Evolutionary conservation across 805 yeast species (phyloP), one percentile per base, ranked within the genome.

Genomic region (Blastobotrys parvus): DNA sequence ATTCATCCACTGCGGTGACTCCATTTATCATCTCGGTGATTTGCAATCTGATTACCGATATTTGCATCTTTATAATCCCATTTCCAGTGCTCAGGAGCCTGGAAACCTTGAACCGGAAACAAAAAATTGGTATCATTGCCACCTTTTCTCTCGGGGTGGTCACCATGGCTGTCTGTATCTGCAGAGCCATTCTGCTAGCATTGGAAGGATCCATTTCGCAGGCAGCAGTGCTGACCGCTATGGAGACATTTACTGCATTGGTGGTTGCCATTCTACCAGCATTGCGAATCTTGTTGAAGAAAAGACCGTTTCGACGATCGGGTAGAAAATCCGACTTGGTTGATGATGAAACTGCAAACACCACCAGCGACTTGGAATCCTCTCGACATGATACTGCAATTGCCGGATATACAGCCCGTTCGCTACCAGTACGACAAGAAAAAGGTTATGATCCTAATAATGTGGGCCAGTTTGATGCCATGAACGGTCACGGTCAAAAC

Each of bases 81-180:
- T 54, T 55, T 46, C 54, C 58, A 13, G 45, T 54, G 15, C 38
- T 55, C 13, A 40, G 46, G 21, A 37, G 44, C 13, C 44, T 55
- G n/a, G 44, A 46, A 30, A 31, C 37, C 15, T 36, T 52, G 5
- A 44, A 47, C 11, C 30, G 35, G 15, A 45, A 45, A 19, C 57
- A 49, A 31, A 46, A 46, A 36, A 21, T 46, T 27, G 59, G 58
- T 18, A 45, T 55, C 23, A 42, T 52, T 27, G 45, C 40, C 18
- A 53, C 59, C 16, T 55, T 55, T 34, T 54, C 57, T n/a, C 47
- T 55, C 20, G 59, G 59, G 39, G 35, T 47, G 27, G 27, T 55
- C 34, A 54, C 58, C 36, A 49, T 55, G 30, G 36, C 39, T 7
- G 55, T 55, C 13, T 36, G 47, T 27, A 32, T 55, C n/a, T 47